Evolutionary conservation across 2,329 filamentous ascomycete species (phyloP), one percentile per base, ranked within the genome.

Genomic region (Teratosphaeria destructans): DNA sequence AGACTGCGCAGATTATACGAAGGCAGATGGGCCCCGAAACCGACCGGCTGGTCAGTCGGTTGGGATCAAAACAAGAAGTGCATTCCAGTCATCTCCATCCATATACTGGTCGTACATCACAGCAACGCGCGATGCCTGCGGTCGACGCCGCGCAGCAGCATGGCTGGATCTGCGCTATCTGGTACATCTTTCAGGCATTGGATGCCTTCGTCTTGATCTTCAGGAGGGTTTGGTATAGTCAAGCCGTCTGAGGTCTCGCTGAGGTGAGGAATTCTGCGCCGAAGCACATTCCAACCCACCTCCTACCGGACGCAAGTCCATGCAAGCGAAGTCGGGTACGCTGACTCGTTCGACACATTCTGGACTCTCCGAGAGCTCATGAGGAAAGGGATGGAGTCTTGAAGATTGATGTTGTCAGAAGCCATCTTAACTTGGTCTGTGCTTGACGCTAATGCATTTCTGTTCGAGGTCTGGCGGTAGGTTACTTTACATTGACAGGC

Each of bases 61-160:
- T 47, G 56, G 55, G 54, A 56, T 34, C 54, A 61, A 62, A 66
- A 66, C 65, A 66, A 61, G 58, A 55, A 53, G 34, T 63, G 61
- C 66, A 68, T 68, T 68, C 66, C 66, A 64, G 63, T 66, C 63
- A 67, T 66, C 56, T 64, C 60, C 58, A 54, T 52, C 29, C 29
- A 32, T 32, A 32, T n/a, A 32, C 29, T 43, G 8, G 37, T 23
- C 16, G 12, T 43, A 1, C 11, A 43, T n/a, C 5, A 43, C 37
- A 43, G 37, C 37, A 43, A 43, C 37, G 37, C 37, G 37, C 16
- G 37, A 14, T 43, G 37, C 37, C 37, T 14, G 12, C 12, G 37
- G 37, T n/a, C 37, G 5, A 14, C 35, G 8, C 16, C 2, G 37
- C 16, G 12, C 12, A 43, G 16, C 35, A 39, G 14, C 12, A n/a